phyloP scores from a whole-genome alignment of 2,329 filamentous ascomycete species.

The Exophiala aquamarina region DNA sequence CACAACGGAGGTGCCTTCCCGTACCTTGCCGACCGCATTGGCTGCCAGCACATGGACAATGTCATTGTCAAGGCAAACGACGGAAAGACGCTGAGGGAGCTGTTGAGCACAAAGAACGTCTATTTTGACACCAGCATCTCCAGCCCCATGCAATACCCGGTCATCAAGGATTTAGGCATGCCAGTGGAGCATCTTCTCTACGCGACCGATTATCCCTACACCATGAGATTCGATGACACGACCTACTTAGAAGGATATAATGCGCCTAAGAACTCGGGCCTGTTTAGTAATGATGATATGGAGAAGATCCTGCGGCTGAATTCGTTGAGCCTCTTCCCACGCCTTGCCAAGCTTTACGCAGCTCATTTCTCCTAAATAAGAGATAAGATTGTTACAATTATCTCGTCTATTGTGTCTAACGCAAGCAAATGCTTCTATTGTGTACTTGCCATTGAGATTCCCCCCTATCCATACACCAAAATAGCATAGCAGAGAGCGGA shows the following conservation, averaged over 20 bases:
- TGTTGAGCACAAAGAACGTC: constrained; percentile 2
- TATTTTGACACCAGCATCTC: constrained; percentile 8
- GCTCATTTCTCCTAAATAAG: too few relatives aligned
- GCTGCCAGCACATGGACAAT: not conserved
- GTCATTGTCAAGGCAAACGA: not conserved
- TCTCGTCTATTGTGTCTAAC: too few relatives aligned
- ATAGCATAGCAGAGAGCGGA: too few relatives aligned
- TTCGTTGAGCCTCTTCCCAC: not conserved
- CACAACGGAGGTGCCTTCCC: constrained; percentile 1
- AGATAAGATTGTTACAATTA: too few relatives aligned
- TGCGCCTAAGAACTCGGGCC: constrained; percentile 3
- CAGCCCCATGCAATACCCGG: constrained; percentile 7
- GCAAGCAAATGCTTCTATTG: too few relatives aligned
- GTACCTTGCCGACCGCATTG: constrained; percentile 2
- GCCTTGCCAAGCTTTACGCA: constrained; percentile 1
- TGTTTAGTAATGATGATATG: constrained; percentile 3
- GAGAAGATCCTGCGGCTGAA: not conserved
- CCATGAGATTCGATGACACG: constrained; percentile 2
- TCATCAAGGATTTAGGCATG: constrained; percentile 4
- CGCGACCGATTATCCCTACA: constrained; percentile 7
- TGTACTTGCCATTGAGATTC: too few relatives aligned
- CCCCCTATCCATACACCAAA: too few relatives aligned
- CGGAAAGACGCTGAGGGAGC: not conserved
- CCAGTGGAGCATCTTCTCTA: constrained; percentile 7
- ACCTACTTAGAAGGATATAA: constrained; percentile 5